A percentile compares a stretch with the other conserved stretches of the same genome.
phyloP scores from a whole-genome alignment of 768 basidiomycete genomes.

The Lactifluus echinatus region DNA sequence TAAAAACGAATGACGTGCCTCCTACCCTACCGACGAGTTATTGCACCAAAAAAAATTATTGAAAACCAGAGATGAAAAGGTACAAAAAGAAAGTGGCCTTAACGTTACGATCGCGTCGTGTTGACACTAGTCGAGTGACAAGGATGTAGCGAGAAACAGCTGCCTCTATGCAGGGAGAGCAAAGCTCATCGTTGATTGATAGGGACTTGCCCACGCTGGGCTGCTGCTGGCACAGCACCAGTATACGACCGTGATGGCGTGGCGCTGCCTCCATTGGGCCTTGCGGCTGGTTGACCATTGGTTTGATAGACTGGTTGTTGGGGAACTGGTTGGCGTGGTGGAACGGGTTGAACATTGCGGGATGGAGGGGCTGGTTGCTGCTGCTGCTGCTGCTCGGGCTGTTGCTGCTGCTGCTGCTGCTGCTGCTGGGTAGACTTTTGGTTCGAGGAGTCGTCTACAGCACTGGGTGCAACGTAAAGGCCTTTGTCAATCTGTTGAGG shows the following conservation, averaged over 20 bases:
- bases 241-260: constrained; percentile 20
- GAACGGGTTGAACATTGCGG: constrained; percentile 7
- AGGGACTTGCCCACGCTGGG: constrained; percentile 23
- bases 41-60: neutral
- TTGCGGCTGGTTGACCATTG: constrained; percentile 22
- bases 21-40: neutral
- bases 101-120: constrained; percentile 10
- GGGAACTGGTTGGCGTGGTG: constrained; percentile 10
- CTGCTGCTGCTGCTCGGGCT: constrained; percentile 22
- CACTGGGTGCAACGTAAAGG: constrained; percentile 82
- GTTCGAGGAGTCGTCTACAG: constrained; percentile 37
- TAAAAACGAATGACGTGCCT: constrained; percentile 3
- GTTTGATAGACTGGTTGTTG: constrained; percentile 29
- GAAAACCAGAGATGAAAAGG: neutral
- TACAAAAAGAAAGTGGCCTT: constrained; percentile 6
- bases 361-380: constrained; percentile 20
- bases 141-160: neutral
- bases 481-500: constrained; percentile 85
- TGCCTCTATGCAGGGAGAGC: neutral
- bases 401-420: constrained; percentile 27
- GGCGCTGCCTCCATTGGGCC: constrained; percentile 24
- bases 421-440: constrained; percentile 30
- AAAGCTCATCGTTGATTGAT: constrained; percentile 17
- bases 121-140: constrained; percentile 4
- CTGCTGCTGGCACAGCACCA: constrained; percentile 13